Percentiles rank a stretch among this genome's conserved stretches.
Conservation (phyloP, 2,329 filamentous ascomycete species). For the Epichloe gansuensis region DNA sequence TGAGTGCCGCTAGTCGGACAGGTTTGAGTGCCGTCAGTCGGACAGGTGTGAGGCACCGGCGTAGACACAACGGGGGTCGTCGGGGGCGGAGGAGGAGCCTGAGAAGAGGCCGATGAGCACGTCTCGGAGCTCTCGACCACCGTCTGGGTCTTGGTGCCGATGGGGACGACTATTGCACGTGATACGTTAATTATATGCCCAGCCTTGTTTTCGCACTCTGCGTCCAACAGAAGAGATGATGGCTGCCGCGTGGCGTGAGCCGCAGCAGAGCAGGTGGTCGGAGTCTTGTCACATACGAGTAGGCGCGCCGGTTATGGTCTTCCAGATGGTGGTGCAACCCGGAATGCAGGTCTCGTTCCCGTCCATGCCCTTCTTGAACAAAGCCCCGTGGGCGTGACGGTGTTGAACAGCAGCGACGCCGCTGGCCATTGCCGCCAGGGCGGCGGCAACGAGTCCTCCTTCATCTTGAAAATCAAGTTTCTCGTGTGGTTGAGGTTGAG, state of each 20-base stretch:
- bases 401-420: slow-evolving; percentile 46
- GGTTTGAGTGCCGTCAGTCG: slow-evolving; percentile 61
- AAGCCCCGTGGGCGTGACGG: slow-evolving; percentile 50
- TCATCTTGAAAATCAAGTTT: slow-evolving; percentile 49
- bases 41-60: slow-evolving; percentile 40
- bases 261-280: too few relatives aligned
- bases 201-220: too few relatives aligned
- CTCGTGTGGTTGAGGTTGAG: not conserved
- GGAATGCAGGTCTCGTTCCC: slow-evolving; percentile 38
- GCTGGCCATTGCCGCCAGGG: slow-evolving; percentile 46
- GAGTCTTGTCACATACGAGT: slow-evolving; percentile 40
- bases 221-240: too few relatives aligned
- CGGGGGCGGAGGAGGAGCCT: not conserved
- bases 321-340: slow-evolving; percentile 63
- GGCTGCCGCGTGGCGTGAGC: too few relatives aligned
- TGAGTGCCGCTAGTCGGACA: slow-evolving; percentile 60
- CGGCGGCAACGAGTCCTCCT: slow-evolving; percentile 56
- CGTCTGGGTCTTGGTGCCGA: slow-evolving; percentile 14
- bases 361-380: slow-evolving; percentile 41
- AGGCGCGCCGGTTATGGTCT: slow-evolving; percentile 54
- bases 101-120: slow-evolving; percentile 5
- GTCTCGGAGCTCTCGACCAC: slow-evolving; percentile 5
- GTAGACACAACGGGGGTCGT: slow-evolving; percentile 30
- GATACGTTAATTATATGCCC: not conserved
- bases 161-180: slow-evolving; percentile 25